Evolutionary conservation across 192 early-diverging fungal species (phyloP).

Genomic region (Allomyces macrogynus): DNA sequence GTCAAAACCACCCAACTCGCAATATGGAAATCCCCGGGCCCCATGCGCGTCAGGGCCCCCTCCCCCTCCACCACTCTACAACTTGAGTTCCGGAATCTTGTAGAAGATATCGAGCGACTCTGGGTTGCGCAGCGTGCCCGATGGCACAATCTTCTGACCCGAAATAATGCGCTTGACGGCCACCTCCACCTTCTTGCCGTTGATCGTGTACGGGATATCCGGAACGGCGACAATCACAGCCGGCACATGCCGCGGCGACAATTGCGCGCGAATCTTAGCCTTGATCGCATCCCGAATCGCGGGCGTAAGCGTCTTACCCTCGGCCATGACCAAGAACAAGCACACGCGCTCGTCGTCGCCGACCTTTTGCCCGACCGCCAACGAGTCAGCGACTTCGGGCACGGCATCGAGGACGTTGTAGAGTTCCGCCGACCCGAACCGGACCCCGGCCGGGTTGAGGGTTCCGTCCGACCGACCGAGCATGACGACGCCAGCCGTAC

Average conservation of each 20-base stretch:
- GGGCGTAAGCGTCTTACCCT: constrained; percentile 25
- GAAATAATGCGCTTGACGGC: constrained; percentile 75
- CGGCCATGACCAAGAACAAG: constrained; percentile 70
- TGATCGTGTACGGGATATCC: constrained; percentile 89
- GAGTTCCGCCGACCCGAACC: constrained; percentile 84
- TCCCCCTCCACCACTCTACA: not conserved
- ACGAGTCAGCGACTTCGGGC: constrained; percentile 56
- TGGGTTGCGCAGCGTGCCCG: constrained; percentile 70
- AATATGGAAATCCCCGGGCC: too few species aligned
- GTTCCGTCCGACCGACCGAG: constrained; percentile 82
- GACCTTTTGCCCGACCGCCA: constrained; percentile 77
- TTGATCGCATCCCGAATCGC: constrained; percentile 52
- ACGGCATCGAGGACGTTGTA: constrained; percentile 83
- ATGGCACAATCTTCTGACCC: constrained; percentile 58
- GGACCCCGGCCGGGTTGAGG: constrained; percentile 76
- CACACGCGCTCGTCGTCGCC: constrained; percentile 78
- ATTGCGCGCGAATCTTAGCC: constrained; percentile 50
- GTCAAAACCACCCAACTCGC: too few species aligned
- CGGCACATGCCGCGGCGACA: constrained; percentile 86
- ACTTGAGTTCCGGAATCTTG: constrained; percentile 43
- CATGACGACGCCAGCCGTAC: constrained; percentile 84
- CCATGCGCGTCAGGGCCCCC: too few species aligned
- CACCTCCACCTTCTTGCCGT: constrained; percentile 94
- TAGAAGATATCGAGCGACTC: constrained; percentile 68
- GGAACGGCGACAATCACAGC: constrained; percentile 53